Conservation (phyloP, 73 alveolate species). For the Tetrahymena elliotti region DNA sequence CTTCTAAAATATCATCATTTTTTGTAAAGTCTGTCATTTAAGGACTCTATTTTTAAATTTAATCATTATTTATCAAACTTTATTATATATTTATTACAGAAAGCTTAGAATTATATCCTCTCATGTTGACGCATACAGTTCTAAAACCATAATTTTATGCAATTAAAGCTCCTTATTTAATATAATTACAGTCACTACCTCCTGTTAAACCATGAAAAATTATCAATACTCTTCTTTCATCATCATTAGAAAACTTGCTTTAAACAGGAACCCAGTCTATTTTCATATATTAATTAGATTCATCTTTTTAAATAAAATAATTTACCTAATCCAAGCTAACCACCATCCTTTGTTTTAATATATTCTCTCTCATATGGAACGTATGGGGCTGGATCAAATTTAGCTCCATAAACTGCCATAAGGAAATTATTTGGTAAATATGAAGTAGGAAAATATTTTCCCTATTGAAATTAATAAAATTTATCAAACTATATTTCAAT, state of each 20-base stretch:
- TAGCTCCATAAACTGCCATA: background rate
- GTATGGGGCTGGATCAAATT: background rate
- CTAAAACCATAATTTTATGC: background rate
- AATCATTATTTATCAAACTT: background rate
- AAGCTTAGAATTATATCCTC: background rate
- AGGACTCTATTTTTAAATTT: background rate
- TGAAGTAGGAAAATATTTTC: background rate
- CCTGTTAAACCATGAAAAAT: background rate
- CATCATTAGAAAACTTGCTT: background rate
- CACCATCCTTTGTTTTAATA: background rate
- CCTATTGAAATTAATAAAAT: background rate
- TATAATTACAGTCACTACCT: background rate
- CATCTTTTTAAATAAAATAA: background rate
- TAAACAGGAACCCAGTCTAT: background rate
- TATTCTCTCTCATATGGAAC: background rate
- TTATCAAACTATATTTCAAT: background rate
- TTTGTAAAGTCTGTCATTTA: background rate
- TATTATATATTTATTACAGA: background rate
- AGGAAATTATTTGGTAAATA: background rate
- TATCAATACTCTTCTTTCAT: background rate
- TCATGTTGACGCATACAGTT: background rate
- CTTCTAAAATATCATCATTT: constrained; percentile 14
- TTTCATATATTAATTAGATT: background rate
- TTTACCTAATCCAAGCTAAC: background rate
- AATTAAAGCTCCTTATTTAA: background rate